A percentile compares a stretch with the other conserved stretches of the same genome.
phyloP scores from a whole-genome alignment of 352 stramenopile genomes.

The Globisporangium alternatum region DNA sequence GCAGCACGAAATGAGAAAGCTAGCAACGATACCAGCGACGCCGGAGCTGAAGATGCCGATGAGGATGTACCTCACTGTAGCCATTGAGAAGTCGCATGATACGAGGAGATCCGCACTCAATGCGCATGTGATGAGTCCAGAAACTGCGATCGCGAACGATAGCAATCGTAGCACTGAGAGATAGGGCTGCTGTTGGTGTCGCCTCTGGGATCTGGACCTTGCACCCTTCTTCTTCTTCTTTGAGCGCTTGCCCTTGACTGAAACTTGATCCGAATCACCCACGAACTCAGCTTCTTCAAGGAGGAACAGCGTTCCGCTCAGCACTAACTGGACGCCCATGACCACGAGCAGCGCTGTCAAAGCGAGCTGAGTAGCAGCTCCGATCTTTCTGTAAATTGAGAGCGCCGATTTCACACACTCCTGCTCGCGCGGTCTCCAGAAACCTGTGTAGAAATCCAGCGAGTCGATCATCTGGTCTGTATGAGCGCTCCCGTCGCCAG shows the following conservation, averaged over 20 bases:
- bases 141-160: conserved; percentile 3
- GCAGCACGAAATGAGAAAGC: conserved; percentile 23
- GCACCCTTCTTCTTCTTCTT: conserved; percentile 3
- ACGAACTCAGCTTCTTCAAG: conserved; percentile 4
- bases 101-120: conserved; percentile 24
- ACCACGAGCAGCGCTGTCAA: conserved; percentile 9
- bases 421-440: conserved; percentile 17
- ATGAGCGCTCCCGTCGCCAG: neutral
- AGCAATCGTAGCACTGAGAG: neutral
- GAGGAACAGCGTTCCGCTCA: conserved; percentile 11
- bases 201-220: neutral
- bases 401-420: conserved; percentile 15
- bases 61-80: conserved; percentile 6
- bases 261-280: neutral
- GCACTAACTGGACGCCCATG: conserved; percentile 5
- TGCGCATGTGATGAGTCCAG: conserved; percentile 17
- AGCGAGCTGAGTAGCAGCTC: neutral
- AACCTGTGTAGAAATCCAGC: conserved; percentile 30
- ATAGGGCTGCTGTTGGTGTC: neutral
- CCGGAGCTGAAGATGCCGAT: conserved; percentile 7
- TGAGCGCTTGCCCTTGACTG: neutral
- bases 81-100: conserved; percentile 19
- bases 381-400: conserved; percentile 1
- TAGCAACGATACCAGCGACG: neutral
- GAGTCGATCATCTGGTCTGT: conserved; percentile 17